These are phyloP conservation scores for Anisodus acutangulus DNA, from an alignment of 257 asterid species.

Conservation along the genomic window DNA sequence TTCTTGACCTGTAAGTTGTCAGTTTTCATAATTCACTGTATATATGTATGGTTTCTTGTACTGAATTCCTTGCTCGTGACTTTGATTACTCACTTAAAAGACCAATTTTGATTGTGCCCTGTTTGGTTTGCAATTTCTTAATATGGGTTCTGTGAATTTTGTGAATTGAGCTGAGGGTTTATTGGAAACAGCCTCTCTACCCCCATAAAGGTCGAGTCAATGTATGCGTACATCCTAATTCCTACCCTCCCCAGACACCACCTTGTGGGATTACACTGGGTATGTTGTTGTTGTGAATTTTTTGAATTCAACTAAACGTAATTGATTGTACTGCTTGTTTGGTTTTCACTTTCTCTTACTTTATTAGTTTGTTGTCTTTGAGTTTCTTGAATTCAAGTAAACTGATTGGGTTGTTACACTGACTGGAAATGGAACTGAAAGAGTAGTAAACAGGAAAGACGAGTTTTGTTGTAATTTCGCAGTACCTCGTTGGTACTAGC, in stretches of 20 bases:
- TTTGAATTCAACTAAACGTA: too few relatives aligned
- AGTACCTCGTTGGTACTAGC: too few relatives aligned
- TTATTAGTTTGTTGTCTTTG: background rate
- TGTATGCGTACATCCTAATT: too few relatives aligned
- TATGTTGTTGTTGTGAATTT: background rate
- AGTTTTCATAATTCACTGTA: background rate
- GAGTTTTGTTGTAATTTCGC: too few relatives aligned
- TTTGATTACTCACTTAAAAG: background rate
- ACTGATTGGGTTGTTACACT: background rate
- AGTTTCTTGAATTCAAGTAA: background rate
- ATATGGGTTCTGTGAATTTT: too few relatives aligned
- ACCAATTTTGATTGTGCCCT: background rate
- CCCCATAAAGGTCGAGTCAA: too few relatives aligned
- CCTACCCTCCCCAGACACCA: too few relatives aligned
- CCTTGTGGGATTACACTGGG: too few relatives aligned
- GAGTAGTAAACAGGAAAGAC: background rate
- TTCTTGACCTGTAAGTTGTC: conserved; percentile 83
- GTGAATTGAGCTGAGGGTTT: too few relatives aligned
- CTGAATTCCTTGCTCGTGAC: conserved; percentile 23
- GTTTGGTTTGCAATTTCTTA: background rate
- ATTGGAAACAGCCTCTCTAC: too few relatives aligned
- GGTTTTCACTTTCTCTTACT: background rate
- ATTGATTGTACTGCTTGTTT: background rate
- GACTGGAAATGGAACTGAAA: background rate
- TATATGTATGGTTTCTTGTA: background rate